Evolutionary conservation across 345 rosid species (phyloP).

Genomic region (Clarkia xantiana): DNA sequence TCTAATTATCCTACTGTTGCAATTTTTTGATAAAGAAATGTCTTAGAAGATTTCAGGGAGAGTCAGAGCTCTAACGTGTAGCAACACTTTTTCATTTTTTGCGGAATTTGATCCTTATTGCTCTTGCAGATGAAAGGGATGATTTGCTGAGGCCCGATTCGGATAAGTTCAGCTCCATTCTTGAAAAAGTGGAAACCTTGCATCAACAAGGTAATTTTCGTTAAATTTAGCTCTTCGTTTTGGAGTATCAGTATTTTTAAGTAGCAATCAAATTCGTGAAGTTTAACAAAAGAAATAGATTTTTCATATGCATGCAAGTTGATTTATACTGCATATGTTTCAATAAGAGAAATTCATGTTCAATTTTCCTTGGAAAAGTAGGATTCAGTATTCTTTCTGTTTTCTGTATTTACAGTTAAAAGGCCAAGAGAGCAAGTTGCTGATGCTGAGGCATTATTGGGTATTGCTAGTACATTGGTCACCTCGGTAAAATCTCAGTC

Average conservation of each 20-base stretch:
- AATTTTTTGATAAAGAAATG: background rate
- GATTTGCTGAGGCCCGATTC: constrained; percentile 49
- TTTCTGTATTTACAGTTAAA: constrained; percentile 25
- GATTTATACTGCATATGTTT: background rate
- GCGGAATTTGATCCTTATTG: background rate
- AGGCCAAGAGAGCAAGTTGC: constrained; percentile 90
- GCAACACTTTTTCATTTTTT: background rate
- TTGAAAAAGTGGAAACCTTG: constrained; percentile 51
- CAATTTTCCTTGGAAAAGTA: background rate
- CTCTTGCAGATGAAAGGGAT: constrained; percentile 48
- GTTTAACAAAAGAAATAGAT: background rate
- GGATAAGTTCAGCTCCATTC: constrained; percentile 35
- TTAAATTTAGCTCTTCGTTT: background rate
- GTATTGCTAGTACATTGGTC: constrained; percentile 48
- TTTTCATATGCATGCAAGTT: background rate
- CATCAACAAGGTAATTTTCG: constrained; percentile 38
- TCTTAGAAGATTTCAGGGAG: background rate
- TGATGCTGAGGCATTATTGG: constrained; percentile 83
- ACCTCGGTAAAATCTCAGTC: constrained; percentile 59
- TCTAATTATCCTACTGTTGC: background rate
- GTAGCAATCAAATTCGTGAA: background rate
- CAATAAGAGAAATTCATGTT: background rate
- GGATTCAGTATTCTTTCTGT: background rate
- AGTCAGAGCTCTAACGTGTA: no score
- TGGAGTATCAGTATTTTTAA: background rate